phyloP scores from a whole-genome alignment of 1,284 basidiomycete genomes.

The Gomphus bonarii region DNA sequence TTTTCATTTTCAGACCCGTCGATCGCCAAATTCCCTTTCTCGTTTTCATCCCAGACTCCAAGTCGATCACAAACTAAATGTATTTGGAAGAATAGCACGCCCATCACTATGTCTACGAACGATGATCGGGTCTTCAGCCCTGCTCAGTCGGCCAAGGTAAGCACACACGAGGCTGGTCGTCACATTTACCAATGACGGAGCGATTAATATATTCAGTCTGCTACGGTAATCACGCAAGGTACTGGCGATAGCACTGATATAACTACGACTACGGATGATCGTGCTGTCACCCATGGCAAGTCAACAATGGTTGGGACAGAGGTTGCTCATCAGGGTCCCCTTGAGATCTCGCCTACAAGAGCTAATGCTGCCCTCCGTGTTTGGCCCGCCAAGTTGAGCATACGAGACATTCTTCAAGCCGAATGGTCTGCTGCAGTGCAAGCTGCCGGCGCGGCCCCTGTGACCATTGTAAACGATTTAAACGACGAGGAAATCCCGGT shows the following conservation, averaged over 20 bases:
- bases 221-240: too few species aligned
- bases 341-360: background rate
- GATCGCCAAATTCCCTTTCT: background rate
- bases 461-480: constrained; percentile 38
- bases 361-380: background rate
- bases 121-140: background rate
- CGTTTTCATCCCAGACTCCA: background rate
- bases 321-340: background rate
- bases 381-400: background rate
- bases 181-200: too few species aligned
- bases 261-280: too few species aligned
- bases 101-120: background rate
- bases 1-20: background rate
- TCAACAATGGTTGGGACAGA: too few species aligned
- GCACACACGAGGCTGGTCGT: background rate
- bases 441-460: constrained; percentile 28
- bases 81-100: too few species aligned
- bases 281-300: too few species aligned
- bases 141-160: background rate
- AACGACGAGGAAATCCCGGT: constrained; percentile 37
- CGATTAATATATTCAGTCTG: too few species aligned
- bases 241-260: too few species aligned
- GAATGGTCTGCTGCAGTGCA: constrained; percentile 32
- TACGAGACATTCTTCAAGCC: constrained; percentile 14
- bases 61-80: too few species aligned